phyloP scores from a whole-genome alignment of 768 basidiomycete genomes.

The Podaxis sp. region DNA sequence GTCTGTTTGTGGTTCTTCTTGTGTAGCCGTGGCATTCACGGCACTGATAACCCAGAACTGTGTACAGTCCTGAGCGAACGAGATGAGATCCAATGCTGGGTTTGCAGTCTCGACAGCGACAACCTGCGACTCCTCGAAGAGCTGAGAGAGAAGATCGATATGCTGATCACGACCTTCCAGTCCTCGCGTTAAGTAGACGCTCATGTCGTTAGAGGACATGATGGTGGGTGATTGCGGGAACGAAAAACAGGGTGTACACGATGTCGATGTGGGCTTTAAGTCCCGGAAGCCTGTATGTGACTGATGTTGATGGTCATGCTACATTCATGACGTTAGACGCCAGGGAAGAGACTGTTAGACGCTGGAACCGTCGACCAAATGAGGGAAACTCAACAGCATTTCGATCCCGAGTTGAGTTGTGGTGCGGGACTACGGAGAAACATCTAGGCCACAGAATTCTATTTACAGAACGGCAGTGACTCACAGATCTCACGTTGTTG shows the following conservation, averaged over 20 bases:
- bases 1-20: constrained; percentile 11
- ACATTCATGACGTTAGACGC: background rate
- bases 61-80: constrained; percentile 36
- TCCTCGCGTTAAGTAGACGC: constrained; percentile 27
- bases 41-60: constrained; percentile 43
- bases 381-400: constrained; percentile 11
- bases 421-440: background rate
- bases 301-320: background rate
- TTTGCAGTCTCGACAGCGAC: constrained; percentile 39
- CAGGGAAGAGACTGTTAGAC: background rate
- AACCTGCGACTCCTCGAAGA: constrained; percentile 43
- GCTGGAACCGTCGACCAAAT: background rate
- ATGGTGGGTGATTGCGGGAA: constrained; percentile 1
- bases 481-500: background rate
- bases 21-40: background rate
- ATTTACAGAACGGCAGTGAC: background rate
- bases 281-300: constrained; percentile 2
- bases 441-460: background rate
- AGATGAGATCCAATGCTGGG: constrained; percentile 37
- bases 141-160: constrained; percentile 31
- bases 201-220: background rate
- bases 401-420: background rate
- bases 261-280: background rate
- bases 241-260: background rate
- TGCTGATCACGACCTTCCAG: constrained; percentile 39